phyloP scores from a whole-genome alignment of 2,329 filamentous ascomycete genomes.

The Botrytis fabae region DNA sequence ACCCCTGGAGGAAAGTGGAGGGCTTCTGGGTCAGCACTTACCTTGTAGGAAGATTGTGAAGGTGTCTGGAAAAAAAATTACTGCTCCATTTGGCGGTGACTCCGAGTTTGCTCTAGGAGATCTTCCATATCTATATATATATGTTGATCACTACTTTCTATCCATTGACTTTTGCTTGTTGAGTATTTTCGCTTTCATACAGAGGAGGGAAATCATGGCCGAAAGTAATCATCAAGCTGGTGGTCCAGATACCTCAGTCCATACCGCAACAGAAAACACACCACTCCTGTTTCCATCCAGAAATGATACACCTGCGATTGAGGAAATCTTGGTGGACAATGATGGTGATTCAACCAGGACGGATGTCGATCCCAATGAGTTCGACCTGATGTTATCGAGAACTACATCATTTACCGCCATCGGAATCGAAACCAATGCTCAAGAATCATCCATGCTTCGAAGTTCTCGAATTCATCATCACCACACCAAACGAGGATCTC shows the following conservation, averaged over 20 bases:
- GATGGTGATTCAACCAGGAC: constrained; percentile 44
- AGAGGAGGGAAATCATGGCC: not conserved
- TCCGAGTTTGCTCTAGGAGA: not conserved
- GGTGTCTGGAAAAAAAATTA: not conserved
- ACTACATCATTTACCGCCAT: constrained; percentile 37
- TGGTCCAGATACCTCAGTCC: not conserved
- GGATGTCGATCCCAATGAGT: constrained; percentile 38
- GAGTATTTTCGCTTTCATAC: not conserved
- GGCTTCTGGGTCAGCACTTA: not conserved
- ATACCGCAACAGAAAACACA: constrained; percentile 16
- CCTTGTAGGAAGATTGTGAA: not conserved
- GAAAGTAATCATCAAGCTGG: not conserved
- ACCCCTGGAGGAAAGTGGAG: constrained; percentile 4
- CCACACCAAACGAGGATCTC: constrained; percentile 24
- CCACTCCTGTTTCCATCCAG: constrained; percentile 24
- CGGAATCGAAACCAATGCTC: constrained; percentile 37
- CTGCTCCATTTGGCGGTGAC: constrained; percentile 7
- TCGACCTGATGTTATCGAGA: constrained; percentile 36
- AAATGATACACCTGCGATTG: constrained; percentile 22
- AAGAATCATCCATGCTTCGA: constrained; percentile 39
- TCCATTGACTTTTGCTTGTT: not conserved
- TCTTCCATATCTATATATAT: not conserved
- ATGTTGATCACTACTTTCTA: not conserved
- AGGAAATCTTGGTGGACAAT: constrained; percentile 21
- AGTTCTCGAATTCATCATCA: constrained; percentile 35